Conservation (phyloP, 1,284 basidiomycete genomes). For the Ceratobasidium sp. region DNA sequence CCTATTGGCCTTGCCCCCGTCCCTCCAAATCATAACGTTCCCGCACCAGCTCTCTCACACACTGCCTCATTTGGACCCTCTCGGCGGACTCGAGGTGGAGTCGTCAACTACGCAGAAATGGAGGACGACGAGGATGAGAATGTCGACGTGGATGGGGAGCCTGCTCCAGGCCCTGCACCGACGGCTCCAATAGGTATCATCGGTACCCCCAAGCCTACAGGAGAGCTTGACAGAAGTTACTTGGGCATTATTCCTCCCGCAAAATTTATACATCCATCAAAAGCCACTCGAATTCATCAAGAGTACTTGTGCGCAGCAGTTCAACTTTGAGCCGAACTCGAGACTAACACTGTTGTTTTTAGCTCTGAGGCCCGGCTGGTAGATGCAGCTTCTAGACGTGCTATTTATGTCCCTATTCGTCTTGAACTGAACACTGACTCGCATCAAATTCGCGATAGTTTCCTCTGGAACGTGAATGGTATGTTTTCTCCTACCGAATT, state of each 20-base stretch:
- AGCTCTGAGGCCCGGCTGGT: constrained; percentile 76
- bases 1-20: constrained; percentile 67
- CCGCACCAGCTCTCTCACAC: constrained; percentile 31
- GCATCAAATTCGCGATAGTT: constrained; percentile 91
- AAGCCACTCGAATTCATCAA: constrained; percentile 70
- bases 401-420: constrained; percentile 87
- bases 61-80: constrained; percentile 39
- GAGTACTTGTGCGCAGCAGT: constrained; percentile 69
- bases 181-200: constrained; percentile 47
- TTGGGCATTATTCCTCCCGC: constrained; percentile 86
- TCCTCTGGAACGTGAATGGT: constrained; percentile 94
- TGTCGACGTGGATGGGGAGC: constrained; percentile 44
- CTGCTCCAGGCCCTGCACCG: constrained; percentile 19
- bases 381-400: constrained; percentile 69
- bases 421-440: constrained; percentile 95
- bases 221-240: constrained; percentile 85
- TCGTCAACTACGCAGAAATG: constrained; percentile 89
- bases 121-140: constrained; percentile 55
- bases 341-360: constrained; percentile 27
- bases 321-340: constrained; percentile 50
- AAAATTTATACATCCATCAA: constrained; percentile 74
- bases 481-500: constrained; percentile 42
- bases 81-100: constrained; percentile 65
- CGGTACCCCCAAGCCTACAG: constrained; percentile 56
- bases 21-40: constrained; percentile 44